Evolutionary conservation across 176 grass and related monocot species (phyloP).

Genomic region (Triticum aestivum): IWGSC_CS_RefSeq_v2.1 NC_057805.1:486873913-486874412

Average conservation of each 20-base stretch:
- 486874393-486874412: slow-evolving; percentile 42
- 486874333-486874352: slow-evolving; percentile 73
- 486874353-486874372: slow-evolving; percentile 52
- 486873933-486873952: slow-evolving; percentile 60
- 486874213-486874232: slow-evolving; percentile 79
- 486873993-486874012: slow-evolving; percentile 70
- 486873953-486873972: slow-evolving; percentile 69
- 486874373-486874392: slow-evolving; percentile 37
- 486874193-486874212: slow-evolving; percentile 47
- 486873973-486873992: slow-evolving; percentile 56
- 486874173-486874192: slow-evolving; percentile 45
- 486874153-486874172: slow-evolving; percentile 79
- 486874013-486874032: slow-evolving; percentile 84
- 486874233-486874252: slow-evolving; percentile 79
- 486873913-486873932: slow-evolving; percentile 54
- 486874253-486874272: slow-evolving; percentile 66
- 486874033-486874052: slow-evolving; percentile 95
- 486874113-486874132: slow-evolving; percentile 76
- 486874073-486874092: slow-evolving; percentile 66
- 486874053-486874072: slow-evolving; percentile 68
- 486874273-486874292: background rate
- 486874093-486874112: slow-evolving; percentile 79
- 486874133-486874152: slow-evolving; percentile 66
- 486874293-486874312: slow-evolving; percentile 19
- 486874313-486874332: slow-evolving; percentile 81